Percentiles rank a stretch among this genome's conserved stretches.
Evolutionary conservation across 768 basidiomycete genomes (phyloP).

Genomic region (Kwoniella heveanensis): DNA sequence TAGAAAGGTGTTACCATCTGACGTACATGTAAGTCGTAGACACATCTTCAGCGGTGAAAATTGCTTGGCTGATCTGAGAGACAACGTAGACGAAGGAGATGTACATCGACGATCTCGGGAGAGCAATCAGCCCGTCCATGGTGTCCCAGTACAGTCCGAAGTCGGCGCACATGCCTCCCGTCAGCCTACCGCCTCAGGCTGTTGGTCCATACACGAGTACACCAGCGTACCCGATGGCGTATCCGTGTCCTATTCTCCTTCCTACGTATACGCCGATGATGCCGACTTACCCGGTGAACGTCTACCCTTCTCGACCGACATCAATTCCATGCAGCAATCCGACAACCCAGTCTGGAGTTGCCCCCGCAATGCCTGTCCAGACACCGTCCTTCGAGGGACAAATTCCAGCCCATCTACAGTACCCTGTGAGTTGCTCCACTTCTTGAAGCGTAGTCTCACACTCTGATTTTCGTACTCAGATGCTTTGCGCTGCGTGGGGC

Average conservation of each 20-base stretch:
- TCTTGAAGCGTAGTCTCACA: background rate
- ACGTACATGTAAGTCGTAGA: conserved; percentile 31
- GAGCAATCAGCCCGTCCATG: conserved; percentile 40
- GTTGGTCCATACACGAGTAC: background rate
- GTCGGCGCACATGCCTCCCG: conserved; percentile 2
- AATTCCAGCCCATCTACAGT: background rate
- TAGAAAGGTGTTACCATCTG: conserved; percentile 33
- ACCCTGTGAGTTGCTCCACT: background rate
- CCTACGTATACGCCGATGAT: background rate
- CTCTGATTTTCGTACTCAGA: background rate
- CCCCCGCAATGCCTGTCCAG: background rate
- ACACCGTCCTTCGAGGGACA: no score
- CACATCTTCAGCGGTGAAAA: background rate
- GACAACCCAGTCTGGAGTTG: background rate
- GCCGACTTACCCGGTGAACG: background rate
- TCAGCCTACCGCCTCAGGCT: background rate
- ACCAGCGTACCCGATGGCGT: background rate
- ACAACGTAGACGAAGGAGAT: conserved; percentile 33
- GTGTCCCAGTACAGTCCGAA: conserved; percentile 33
- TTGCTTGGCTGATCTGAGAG: conserved; percentile 11
- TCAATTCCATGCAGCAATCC: background rate
- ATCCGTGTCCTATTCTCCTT: background rate
- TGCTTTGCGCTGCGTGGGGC: conserved; percentile 9
- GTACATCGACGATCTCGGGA: conserved; percentile 33
- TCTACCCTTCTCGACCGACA: background rate